These are phyloP conservation scores for Boletus fagicola DNA, from an alignment of 768 basidiomycete species.

Conservation along the genomic window DNA sequence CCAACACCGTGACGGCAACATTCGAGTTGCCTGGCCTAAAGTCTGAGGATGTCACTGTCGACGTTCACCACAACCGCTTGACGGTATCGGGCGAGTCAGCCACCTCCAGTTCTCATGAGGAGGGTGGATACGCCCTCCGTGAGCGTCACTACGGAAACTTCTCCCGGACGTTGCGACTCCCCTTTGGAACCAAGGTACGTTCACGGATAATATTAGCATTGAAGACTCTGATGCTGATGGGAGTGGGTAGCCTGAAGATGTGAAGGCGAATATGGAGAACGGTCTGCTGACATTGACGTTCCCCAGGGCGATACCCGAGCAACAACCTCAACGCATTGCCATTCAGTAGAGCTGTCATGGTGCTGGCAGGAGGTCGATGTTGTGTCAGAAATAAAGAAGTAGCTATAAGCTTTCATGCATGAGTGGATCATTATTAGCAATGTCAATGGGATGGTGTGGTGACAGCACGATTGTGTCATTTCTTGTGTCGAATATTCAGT, in stretches of 20 bases:
- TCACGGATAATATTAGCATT: too few relatives aligned
- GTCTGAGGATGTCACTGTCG: slow-evolving; percentile 47
- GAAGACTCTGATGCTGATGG: neutral
- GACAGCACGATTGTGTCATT: too few relatives aligned
- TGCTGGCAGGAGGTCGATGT: neutral
- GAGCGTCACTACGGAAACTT: slow-evolving; percentile 47
- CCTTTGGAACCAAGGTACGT: slow-evolving; percentile 42
- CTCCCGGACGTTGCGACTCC: slow-evolving; percentile 42
- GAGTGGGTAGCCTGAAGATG: slow-evolving; percentile 36
- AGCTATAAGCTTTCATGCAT: neutral
- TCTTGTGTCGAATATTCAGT: neutral
- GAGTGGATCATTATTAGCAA: too few relatives aligned
- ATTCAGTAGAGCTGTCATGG: neutral
- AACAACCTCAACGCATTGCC: slow-evolving; percentile 40
- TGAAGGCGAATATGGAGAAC: slow-evolving; percentile 46
- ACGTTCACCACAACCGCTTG: slow-evolving; percentile 41
- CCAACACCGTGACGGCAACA: slow-evolving; percentile 41
- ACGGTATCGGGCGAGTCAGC: slow-evolving; percentile 47
- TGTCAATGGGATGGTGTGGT: neutral
- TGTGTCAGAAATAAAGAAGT: too few relatives aligned
- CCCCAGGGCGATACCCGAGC: slow-evolving; percentile 40
- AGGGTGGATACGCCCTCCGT: slow-evolving; percentile 41
- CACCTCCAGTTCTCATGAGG: slow-evolving; percentile 33
- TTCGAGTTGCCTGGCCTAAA: slow-evolving; percentile 55
- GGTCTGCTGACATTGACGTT: slow-evolving; percentile 47